Conservation (phyloP, 2,329 filamentous ascomycete genomes). For the Myriosclerotinia scirpicola region DNA sequence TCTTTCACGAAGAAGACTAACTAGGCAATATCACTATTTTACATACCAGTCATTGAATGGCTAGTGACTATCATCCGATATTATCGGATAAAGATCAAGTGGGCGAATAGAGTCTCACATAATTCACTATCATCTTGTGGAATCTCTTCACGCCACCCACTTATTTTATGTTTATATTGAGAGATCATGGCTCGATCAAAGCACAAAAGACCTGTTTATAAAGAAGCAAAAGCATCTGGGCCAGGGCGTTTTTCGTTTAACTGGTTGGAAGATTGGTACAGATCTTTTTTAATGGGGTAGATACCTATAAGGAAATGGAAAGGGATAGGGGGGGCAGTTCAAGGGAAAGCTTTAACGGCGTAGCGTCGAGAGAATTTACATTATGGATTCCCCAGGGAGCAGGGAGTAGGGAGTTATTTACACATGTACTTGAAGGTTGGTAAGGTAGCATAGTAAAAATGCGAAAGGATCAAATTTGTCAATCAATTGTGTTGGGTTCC, state of each 20-base stretch:
- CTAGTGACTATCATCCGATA: not conserved
- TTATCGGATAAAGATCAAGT: not conserved
- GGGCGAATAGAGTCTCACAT: not conserved
- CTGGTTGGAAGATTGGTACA: conserved; percentile 12
- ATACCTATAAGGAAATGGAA: conserved; percentile 2
- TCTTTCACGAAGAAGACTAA: conserved; percentile 39
- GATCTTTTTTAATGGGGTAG: conserved; percentile 3
- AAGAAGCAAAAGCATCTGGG: conserved; percentile 16
- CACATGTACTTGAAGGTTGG: conserved; percentile 2
- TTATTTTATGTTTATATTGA: conserved; percentile 16
- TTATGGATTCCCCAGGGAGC: conserved; percentile 16
- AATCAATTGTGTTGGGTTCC: not conserved
- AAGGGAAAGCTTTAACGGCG: conserved; percentile 12
- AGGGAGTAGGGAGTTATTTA: conserved; percentile 9
- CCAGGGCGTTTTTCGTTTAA: conserved; percentile 15
- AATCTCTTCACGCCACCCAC: not conserved
- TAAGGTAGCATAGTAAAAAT: conserved; percentile 14
- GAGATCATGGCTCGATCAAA: conserved; percentile 5
- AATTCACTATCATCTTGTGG: not conserved
- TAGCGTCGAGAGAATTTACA: conserved; percentile 11
- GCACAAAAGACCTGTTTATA: conserved; percentile 15
- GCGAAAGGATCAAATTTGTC: not conserved
- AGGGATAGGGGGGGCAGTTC: not conserved
- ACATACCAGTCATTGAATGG: not conserved
- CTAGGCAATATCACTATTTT: not conserved